phyloP scores from a whole-genome alignment of 352 stramenopile genomes.

The Phytophthora pisi region DNA sequence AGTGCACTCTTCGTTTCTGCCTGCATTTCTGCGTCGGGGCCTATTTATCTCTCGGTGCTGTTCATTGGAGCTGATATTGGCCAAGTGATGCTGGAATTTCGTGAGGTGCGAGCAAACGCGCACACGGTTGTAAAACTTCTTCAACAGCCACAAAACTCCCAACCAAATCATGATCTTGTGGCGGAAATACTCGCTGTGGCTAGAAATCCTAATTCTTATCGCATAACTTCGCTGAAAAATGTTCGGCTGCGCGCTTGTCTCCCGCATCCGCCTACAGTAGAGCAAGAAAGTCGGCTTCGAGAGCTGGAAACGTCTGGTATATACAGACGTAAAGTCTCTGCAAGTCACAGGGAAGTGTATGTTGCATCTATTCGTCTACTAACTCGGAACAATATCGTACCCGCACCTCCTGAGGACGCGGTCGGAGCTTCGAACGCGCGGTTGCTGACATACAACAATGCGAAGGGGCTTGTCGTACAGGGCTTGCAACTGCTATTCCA shows the following conservation, averaged over 20 bases:
- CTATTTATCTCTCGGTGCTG: neutral
- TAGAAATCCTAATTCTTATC: neutral
- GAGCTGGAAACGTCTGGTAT: neutral
- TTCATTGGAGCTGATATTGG: neutral
- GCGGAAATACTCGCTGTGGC: neutral
- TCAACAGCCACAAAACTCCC: neutral
- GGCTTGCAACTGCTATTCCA: constrained; percentile 30
- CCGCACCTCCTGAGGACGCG: neutral
- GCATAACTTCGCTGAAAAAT: neutral
- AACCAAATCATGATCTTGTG: neutral
- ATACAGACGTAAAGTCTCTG: neutral
- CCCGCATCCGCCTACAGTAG: neutral
- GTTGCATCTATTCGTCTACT: neutral
- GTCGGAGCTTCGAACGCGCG: neutral
- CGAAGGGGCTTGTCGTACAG: neutral
- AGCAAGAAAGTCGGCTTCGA: neutral
- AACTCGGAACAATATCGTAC: neutral
- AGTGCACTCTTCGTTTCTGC: constrained; percentile 20
- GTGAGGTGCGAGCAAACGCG: constrained; percentile 7
- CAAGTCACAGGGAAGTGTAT: neutral
- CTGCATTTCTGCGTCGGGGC: constrained; percentile 15
- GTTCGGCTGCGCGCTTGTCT: neutral
- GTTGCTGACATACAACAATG: neutral
- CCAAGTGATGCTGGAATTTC: constrained; percentile 4
- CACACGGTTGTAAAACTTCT: neutral